Evolutionary conservation across 2,329 filamentous ascomycete species (phyloP).

Genomic region (Aspergillus pseudotamarii): DNA sequence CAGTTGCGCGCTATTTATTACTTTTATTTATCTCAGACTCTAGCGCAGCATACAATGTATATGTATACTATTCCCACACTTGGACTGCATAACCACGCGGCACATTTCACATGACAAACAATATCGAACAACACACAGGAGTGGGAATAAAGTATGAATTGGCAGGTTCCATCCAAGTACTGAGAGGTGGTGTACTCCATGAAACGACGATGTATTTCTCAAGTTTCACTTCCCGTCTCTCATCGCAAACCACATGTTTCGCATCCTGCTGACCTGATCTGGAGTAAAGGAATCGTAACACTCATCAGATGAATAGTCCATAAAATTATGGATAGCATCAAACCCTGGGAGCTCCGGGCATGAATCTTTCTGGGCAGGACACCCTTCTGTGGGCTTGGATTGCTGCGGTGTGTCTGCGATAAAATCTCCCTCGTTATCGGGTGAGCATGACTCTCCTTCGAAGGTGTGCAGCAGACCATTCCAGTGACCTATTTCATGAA

Average conservation of each 20-base stretch:
- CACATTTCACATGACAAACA: not conserved
- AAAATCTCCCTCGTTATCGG: constrained; percentile 43
- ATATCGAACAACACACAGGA: not conserved
- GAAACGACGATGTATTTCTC: not conserved
- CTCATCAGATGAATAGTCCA: constrained; percentile 61
- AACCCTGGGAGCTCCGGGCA: constrained; percentile 50
- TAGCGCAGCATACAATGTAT: not conserved
- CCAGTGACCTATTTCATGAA: constrained; percentile 53
- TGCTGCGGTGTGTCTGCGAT: constrained; percentile 50
- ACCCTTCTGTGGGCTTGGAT: constrained; percentile 62
- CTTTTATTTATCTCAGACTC: not conserved
- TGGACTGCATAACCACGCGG: not conserved
- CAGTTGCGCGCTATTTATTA: too few relatives aligned
- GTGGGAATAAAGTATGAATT: not conserved
- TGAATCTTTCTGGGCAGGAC: constrained; percentile 54
- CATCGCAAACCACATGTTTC: constrained; percentile 53
- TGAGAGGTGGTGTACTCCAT: not conserved
- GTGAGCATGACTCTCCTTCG: constrained; percentile 41
- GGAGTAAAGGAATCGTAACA: constrained; percentile 58
- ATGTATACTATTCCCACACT: not conserved
- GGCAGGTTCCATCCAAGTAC: not conserved
- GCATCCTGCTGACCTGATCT: constrained; percentile 54
- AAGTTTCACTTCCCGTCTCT: constrained; percentile 36
- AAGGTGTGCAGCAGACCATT: constrained; percentile 51
- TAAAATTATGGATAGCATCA: constrained; percentile 61